phyloP scores from a whole-genome alignment of 108 stramenopile species.

The Conticribra weissflogii region DNA sequence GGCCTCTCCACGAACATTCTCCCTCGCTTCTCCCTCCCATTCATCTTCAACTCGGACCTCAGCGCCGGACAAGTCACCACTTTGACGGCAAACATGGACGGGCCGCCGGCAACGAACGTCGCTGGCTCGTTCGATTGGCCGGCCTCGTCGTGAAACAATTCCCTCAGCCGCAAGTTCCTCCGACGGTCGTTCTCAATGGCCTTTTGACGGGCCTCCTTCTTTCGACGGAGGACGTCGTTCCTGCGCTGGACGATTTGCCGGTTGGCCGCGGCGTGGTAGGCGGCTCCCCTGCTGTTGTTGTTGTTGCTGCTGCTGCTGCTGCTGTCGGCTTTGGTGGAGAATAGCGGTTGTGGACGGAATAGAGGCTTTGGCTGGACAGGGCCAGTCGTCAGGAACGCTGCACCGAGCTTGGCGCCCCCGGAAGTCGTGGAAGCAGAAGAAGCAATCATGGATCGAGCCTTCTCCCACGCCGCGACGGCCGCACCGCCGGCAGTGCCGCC shows the following conservation, averaged over 20 bases:
- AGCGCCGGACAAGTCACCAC: conserved; percentile 70
- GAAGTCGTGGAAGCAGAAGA: no score
- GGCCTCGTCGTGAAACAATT: conserved; percentile 47
- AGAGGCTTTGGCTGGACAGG: no score
- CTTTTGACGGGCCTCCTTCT: conserved; percentile 54
- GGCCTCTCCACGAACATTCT: conserved; percentile 78
- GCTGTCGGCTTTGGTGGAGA: not conserved
- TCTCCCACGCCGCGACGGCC: no score
- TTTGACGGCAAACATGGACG: conserved; percentile 72
- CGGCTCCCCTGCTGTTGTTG: not conserved
- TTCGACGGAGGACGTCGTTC: conserved; percentile 51
- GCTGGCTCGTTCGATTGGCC: conserved; percentile 5
- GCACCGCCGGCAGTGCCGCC: no score
- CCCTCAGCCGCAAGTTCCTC: conserved; percentile 55
- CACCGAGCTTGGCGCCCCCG: no score
- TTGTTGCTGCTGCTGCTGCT: conserved; percentile 2
- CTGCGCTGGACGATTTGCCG: conserved; percentile 68
- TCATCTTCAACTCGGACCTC: conserved; percentile 70
- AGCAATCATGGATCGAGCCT: no score
- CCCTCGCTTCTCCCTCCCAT: conserved; percentile 86
- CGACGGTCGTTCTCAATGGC: conserved; percentile 49
- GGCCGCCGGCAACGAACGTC: no score
- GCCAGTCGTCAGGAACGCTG: no score
- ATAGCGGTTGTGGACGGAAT: no score
- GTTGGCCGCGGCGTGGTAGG: conserved; percentile 40